Percentiles rank a stretch among this genome's conserved stretches.
Evolutionary conservation across 805 yeast genomes (phyloP).

Genomic region (Metschnikowia borealis): DNA sequence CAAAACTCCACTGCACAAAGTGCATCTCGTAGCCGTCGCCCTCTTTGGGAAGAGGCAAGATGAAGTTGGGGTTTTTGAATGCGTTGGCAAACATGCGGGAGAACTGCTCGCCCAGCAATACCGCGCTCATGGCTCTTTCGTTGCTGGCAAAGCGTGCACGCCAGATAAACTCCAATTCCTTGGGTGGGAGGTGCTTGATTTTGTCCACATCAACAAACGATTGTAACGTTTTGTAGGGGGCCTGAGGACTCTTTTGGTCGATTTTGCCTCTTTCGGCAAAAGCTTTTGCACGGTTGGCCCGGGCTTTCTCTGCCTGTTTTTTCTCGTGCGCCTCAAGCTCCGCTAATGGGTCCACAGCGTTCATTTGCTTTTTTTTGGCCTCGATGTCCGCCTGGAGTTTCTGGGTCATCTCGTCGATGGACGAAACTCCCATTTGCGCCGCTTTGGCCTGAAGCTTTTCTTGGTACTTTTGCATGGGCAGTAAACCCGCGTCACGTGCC

Average conservation of each 20-base stretch:
- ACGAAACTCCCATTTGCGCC: conserved; percentile 28
- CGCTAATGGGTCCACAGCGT: conserved; percentile 63
- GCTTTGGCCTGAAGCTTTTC: conserved; percentile 36
- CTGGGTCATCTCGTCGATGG: conserved; percentile 57
- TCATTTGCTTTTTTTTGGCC: conserved; percentile 50
- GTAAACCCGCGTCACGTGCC: neutral
- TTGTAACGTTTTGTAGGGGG: conserved; percentile 67
- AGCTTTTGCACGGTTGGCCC: conserved; percentile 18
- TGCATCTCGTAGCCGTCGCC: conserved; percentile 69
- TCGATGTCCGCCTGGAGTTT: conserved; percentile 61
- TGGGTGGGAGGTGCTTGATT: conserved; percentile 47
- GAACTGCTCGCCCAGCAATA: conserved; percentile 54
- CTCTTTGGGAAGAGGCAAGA: conserved; percentile 82
- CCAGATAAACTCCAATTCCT: conserved; percentile 82
- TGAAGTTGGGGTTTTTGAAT: conserved; percentile 71
- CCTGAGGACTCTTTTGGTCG: conserved; percentile 29
- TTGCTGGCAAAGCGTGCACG: conserved; percentile 71
- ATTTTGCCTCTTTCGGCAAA: conserved; percentile 29
- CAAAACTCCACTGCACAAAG: conserved; percentile 90
- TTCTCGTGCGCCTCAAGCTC: conserved; percentile 58
- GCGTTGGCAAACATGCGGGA: conserved; percentile 63
- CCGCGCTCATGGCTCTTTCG: conserved; percentile 62
- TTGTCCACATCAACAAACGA: conserved; percentile 72
- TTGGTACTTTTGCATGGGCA: conserved; percentile 21
- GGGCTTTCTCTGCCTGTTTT: conserved; percentile 29